Evolutionary conservation across 1,139 yeast genomes (phyloP).

Genomic region (Saccharomyces pastorianus): DNA sequence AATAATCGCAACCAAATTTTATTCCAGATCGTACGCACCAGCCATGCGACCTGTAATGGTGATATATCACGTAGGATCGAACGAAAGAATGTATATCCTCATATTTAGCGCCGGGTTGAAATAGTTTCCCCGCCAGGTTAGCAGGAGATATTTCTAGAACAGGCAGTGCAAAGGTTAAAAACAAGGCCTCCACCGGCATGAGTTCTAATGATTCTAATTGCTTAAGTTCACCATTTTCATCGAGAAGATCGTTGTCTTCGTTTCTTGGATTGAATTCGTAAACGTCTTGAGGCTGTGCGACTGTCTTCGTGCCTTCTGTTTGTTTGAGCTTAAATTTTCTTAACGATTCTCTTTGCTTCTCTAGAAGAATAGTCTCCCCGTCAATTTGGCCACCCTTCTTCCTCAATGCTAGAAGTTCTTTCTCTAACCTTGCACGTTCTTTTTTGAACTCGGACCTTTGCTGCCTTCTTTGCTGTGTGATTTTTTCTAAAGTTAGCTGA

Average conservation of each 20-base stretch:
- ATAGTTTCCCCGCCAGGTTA: conserved; percentile 10
- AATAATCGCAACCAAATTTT: conserved; percentile 79
- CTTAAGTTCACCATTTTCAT: conserved; percentile 35
- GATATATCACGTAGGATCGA: conserved; percentile 60
- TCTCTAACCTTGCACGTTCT: conserved; percentile 37
- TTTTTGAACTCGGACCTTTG: conserved; percentile 67
- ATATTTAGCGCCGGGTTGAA: conserved; percentile 8
- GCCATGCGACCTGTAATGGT: conserved; percentile 79
- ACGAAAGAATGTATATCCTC: conserved; percentile 14
- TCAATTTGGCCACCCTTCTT: conserved; percentile 28
- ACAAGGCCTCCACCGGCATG: conserved; percentile 69
- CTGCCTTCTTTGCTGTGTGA: conserved; percentile 63
- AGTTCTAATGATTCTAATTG: conserved; percentile 64
- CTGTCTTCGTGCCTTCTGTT: conserved; percentile 8
- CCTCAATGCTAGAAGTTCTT: conserved; percentile 30
- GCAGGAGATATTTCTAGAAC: conserved; percentile 18
- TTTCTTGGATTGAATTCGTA: conserved; percentile 28
- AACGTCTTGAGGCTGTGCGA: conserved; percentile 7
- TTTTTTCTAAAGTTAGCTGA: conserved; percentile 52
- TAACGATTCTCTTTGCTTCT: conserved; percentile 28
- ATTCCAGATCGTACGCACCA: conserved; percentile 94
- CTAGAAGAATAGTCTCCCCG: conserved; percentile 20
- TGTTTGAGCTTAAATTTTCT: conserved; percentile 32
- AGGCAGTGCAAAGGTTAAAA: conserved; percentile 47
- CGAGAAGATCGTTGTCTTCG: conserved; percentile 36